Base-by-base conservation (phyloP, 208 protist species). In the Leishmania turanica region DNA sequence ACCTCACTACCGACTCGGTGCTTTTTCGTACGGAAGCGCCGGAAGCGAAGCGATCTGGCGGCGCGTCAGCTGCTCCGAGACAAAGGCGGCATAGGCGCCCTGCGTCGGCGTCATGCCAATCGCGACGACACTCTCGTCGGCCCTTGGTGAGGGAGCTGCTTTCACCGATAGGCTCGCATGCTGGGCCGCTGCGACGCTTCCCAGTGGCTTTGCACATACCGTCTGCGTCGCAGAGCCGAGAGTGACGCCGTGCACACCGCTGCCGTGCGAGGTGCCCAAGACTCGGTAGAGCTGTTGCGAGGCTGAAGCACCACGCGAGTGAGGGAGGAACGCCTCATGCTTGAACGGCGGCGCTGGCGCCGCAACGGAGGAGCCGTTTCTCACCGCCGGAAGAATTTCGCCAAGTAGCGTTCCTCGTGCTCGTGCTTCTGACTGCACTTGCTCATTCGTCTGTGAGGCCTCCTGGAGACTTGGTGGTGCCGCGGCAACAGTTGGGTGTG, bases 101-200 rank as follows among this genome's bases (percentile, higher is more conserved):
- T 94, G 90, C 71, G 93, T 90, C 3, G 81, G 75, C 19, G 92
- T 94, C 84, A 94, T 75, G 17, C 87, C 89, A 62, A 91, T 84
- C 1, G 77, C 83, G 6, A 88, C 79, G 7, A 69, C 56, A 40
- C 34, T 27, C 45, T 47, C 78, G 24, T 74, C 77, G 9, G 60
- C 40, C 24, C 17, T 47, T 53, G 58, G 64, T 34, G 34, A 49
- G 0, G 78, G 73, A 5, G 53, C 60, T 45, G 82, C 71, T 4
- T 72, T 79, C 42, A 40, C 13, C 15, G 53, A 53, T 11, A 47
- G 7, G 24, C 15, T 56, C 24, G 76, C 73, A 5, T 66, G 60
- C 21, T 74, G 24, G 8, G 60, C 17, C 0, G 45, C 27, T 11
- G 58, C 19, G 24, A 15, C 21, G 31, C 42, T 49, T 13, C 66